phyloP scores from a whole-genome alignment of 441 rosid species.

The Flueggea neowawraea region DNA sequence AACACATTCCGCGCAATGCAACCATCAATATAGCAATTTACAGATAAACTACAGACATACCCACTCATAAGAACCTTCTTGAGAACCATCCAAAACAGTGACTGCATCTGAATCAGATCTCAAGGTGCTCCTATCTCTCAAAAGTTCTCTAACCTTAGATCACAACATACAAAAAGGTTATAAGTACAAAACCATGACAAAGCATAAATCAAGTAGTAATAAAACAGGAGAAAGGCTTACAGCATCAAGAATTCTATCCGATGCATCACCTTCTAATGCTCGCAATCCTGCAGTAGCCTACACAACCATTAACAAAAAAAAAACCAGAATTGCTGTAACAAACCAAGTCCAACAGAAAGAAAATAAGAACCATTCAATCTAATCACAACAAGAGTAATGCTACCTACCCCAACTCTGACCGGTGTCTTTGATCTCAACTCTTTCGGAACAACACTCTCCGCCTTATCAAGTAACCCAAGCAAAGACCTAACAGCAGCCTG shows the following conservation, averaged over 20 bases:
- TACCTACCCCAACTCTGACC: conserved; percentile 92
- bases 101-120: conserved; percentile 66
- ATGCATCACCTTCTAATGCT: conserved; percentile 64
- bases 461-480: conserved; percentile 65
- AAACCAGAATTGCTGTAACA: not conserved
- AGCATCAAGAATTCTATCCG: conserved; percentile 82
- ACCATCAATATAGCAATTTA: not conserved
- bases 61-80: conserved; percentile 99
- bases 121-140: conserved; percentile 70
- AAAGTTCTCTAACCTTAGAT: conserved; percentile 80
- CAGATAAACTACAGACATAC: conserved; percentile 34
- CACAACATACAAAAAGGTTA: conserved; percentile 11
- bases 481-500: conserved; percentile 68
- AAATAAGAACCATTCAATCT: too few relatives aligned
- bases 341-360: too few relatives aligned
- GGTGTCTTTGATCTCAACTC: conserved; percentile 76
- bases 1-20: not conserved
- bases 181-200: conserved; percentile 12
- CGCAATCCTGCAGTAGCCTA: conserved; percentile 99
- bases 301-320: conserved; percentile 13
- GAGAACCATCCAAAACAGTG: conserved; percentile 87
- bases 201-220: conserved; percentile 8
- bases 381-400: not conserved
- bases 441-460: conserved; percentile 75
- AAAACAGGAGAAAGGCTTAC: conserved; percentile 30